Conservation (phyloP, 345 rosid genomes). For the Arabidopsis arenosa region DNA sequence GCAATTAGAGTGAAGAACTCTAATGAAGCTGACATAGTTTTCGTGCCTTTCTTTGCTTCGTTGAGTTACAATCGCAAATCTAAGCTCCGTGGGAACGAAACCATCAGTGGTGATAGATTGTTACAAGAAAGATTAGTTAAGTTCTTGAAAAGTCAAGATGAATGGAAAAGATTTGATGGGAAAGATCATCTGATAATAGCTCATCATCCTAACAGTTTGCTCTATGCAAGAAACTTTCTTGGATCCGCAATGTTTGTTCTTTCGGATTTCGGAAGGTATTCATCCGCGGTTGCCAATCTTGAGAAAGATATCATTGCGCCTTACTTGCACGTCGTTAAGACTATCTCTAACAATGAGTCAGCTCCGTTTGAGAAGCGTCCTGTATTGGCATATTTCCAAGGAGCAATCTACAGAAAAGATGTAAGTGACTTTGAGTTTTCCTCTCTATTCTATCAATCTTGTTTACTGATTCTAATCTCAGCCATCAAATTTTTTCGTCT, state of each 20-base stretch:
- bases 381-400: slow-evolving; percentile 75
- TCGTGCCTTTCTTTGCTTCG: slow-evolving; percentile 88
- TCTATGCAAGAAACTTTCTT: slow-evolving; percentile 61
- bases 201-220: slow-evolving; percentile 90
- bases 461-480: background rate
- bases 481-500: background rate
- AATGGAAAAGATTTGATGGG: slow-evolving; percentile 70
- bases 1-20: slow-evolving; percentile 68
- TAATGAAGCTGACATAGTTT: slow-evolving; percentile 68
- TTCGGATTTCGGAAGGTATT: slow-evolving; percentile 93
- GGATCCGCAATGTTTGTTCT: slow-evolving; percentile 91
- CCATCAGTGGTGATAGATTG: slow-evolving; percentile 57
- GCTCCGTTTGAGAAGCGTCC: slow-evolving; percentile 73
- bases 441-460: background rate
- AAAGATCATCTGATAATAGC: slow-evolving; percentile 69
- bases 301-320: slow-evolving; percentile 86
- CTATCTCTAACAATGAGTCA: slow-evolving; percentile 55
- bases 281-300: slow-evolving; percentile 67
- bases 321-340: slow-evolving; percentile 80
- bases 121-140: slow-evolving; percentile 69
- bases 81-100: slow-evolving; percentile 62
- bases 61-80: slow-evolving; percentile 80
- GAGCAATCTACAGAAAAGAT: slow-evolving; percentile 92
- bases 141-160: slow-evolving; percentile 55
- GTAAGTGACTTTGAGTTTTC: slow-evolving; percentile 54